Base-by-base conservation (phyloP, 495 filamentous ascomycete genomes). In the Xylaria nigripes region DNA sequence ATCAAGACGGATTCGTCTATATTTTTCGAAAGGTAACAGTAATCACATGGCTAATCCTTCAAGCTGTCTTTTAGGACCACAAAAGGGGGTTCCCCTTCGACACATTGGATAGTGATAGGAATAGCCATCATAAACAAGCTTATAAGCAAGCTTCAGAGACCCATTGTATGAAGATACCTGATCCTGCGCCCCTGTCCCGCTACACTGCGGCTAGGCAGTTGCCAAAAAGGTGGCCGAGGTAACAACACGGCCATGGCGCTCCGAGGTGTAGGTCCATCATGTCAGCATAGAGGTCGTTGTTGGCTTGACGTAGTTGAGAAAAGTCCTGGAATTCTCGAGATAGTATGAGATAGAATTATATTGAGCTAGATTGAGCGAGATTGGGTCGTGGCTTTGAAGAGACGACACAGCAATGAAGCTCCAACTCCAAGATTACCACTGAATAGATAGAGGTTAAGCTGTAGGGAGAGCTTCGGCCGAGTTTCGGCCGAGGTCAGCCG, bases 101-200 rank as follows among this genome's bases (percentile, higher is more conserved):
- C 51, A 46, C 43, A 4, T 21, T 18, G n/a, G 18, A 18, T 12
- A 51, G 36, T 27, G 34, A 29, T 44, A 40, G 48, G 36, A 36
- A 27, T 41, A 43, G 45, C 51, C 45, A 48, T 49, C 13, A 34
- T 18, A 47, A 51, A 34, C 23, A 51, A 53, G 49, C 45, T 50
- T 34, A 34, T 18, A 47, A 51, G 29, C 23, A 51, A 53, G 49
- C 45, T 50, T 34, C 15, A 53, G 3, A 38, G 50, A 54, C 34
- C 57, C 46, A 54, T 60, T 54, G 61, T 13, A 24, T 30, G 43
- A 63, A 40, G 27, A 40, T 18, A 57, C 55, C 32, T 48, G 24
- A 45, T 50, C 40, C 61, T 66, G 63, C 55, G 63, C 63, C 63
- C 49, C 55, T 19, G 43, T 55, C 15, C 24, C 45, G 48, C 50